phyloP scores from a whole-genome alignment of 176 grass and related monocot genomes.

The Typha latifolia region DNA sequence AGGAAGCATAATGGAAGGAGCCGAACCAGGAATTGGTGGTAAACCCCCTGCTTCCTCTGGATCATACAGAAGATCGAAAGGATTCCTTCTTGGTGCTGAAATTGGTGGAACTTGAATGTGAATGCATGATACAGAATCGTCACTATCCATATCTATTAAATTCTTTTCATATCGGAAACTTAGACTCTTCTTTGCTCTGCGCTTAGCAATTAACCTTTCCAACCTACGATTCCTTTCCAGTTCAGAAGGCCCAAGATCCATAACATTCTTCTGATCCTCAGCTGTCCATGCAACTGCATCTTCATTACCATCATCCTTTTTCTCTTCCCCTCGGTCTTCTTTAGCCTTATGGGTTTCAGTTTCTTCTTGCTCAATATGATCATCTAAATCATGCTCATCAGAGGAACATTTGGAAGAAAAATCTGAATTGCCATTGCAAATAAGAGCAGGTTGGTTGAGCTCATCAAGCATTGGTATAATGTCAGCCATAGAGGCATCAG shows the following conservation, averaged over 20 bases:
- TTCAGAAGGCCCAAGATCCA: constrained; percentile 23
- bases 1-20: constrained; percentile 37
- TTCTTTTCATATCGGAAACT: constrained; percentile 44
- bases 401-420: constrained; percentile 20
- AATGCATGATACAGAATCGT: constrained; percentile 42
- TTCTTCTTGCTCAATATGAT: constrained; percentile 27
- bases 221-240: constrained; percentile 17
- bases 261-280: constrained; percentile 22
- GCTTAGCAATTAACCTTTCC: constrained; percentile 28
- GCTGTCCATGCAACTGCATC: constrained; percentile 15
- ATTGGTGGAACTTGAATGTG: constrained; percentile 43
- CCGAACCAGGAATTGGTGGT: constrained; percentile 43
- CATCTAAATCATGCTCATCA: constrained; percentile 8
- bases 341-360: constrained; percentile 5
- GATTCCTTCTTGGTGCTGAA: constrained; percentile 29
- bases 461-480: constrained; percentile 77
- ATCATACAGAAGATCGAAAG: constrained; percentile 24
- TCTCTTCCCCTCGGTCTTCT: constrained; percentile 4
- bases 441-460: constrained; percentile 46
- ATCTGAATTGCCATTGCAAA: constrained; percentile 26
- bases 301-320: constrained; percentile 19
- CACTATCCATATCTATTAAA: constrained; percentile 36
- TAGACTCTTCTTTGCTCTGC: constrained; percentile 40
- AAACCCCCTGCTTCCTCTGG: constrained; percentile 37
- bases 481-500: constrained; percentile 68